Conservation (phyloP, 2,329 filamentous ascomycete species). For the Ophiostoma ulmi region DNA sequence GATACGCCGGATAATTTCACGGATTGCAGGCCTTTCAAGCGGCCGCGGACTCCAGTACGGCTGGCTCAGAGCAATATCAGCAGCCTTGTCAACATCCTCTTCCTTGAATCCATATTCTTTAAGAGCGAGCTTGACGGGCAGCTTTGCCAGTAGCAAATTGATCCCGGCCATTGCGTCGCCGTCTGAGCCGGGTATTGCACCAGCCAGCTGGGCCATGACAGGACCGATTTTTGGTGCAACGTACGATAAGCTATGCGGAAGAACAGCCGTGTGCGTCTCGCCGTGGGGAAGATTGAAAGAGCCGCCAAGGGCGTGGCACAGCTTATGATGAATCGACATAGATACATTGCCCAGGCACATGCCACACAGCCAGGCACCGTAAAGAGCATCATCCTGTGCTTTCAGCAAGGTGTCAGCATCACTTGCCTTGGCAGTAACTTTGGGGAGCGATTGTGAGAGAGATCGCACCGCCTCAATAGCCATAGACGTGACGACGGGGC, state of each 20-base stretch:
- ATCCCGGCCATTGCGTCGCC: not conserved
- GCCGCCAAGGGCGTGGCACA: constrained; percentile 61
- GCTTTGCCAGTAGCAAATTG: not conserved
- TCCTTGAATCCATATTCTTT: constrained; percentile 54
- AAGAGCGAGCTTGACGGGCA: constrained; percentile 47
- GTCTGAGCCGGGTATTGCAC: not conserved
- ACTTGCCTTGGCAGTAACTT: not conserved
- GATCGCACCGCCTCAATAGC: constrained; percentile 54
- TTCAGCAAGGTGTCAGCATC: not conserved
- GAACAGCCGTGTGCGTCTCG: constrained; percentile 59
- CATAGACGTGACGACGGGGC: constrained; percentile 55
- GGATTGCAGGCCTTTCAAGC: constrained; percentile 46
- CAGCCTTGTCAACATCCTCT: constrained; percentile 52
- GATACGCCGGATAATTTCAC: constrained; percentile 51
- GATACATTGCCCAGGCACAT: constrained; percentile 54
- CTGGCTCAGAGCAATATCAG: constrained; percentile 51
- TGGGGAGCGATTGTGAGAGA: constrained; percentile 26
- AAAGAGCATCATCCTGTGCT: constrained; percentile 46
- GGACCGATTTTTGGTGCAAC: constrained; percentile 39
- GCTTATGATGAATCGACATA: constrained; percentile 63
- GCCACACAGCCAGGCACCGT: constrained; percentile 62
- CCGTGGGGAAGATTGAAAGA: constrained; percentile 60
- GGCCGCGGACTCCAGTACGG: constrained; percentile 55
- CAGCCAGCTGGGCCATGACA: not conserved
- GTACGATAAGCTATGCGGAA: constrained; percentile 60